Evolutionary conservation across 768 basidiomycete species (phyloP).

Genomic region (Trichaptum fuscoviolaceum): DNA sequence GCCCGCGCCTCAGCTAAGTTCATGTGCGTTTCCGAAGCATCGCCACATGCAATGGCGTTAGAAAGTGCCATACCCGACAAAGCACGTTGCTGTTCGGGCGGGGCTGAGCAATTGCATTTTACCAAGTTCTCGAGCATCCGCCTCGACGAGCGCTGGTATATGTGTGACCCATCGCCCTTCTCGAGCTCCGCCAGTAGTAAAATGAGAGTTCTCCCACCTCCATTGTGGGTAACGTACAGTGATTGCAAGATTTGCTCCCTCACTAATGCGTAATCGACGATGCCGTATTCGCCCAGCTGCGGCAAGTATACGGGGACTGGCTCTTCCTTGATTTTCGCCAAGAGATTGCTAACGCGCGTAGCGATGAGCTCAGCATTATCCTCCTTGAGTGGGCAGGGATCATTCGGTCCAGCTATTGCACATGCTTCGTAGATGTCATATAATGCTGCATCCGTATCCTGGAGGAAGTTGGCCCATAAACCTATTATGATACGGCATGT

Average conservation of each 20-base stretch:
- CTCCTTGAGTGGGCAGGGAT: slow-evolving; percentile 19
- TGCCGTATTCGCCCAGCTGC: slow-evolving; percentile 15
- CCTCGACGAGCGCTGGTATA: slow-evolving; percentile 11
- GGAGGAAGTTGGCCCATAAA: slow-evolving; percentile 14
- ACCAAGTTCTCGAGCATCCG: slow-evolving; percentile 2
- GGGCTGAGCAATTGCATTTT: neutral
- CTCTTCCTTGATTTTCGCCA: slow-evolving; percentile 7
- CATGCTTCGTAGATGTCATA: slow-evolving; percentile 1
- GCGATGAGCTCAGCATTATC: slow-evolving; percentile 10
- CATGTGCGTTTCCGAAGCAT: neutral
- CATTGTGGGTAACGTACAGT: slow-evolving; percentile 17
- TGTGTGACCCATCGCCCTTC: slow-evolving; percentile 20
- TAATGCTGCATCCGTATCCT: slow-evolving; percentile 14
- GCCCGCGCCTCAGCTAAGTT: neutral
- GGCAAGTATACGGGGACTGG: slow-evolving; percentile 19
- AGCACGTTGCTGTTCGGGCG: neutral
- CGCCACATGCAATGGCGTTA: neutral
- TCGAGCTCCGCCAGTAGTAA: slow-evolving; percentile 21
- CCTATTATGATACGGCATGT: neutral
- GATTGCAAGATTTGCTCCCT: slow-evolving; percentile 16
- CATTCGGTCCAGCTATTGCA: slow-evolving; percentile 1
- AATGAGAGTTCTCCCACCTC: slow-evolving; percentile 12
- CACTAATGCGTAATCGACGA: slow-evolving; percentile 21
- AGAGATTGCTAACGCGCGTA: slow-evolving; percentile 7
- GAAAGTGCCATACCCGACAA: neutral